These are phyloP conservation scores for Heterobasidion irregulare DNA, from an alignment of 1,284 basidiomycete species.

Conservation along the genomic window DNA sequence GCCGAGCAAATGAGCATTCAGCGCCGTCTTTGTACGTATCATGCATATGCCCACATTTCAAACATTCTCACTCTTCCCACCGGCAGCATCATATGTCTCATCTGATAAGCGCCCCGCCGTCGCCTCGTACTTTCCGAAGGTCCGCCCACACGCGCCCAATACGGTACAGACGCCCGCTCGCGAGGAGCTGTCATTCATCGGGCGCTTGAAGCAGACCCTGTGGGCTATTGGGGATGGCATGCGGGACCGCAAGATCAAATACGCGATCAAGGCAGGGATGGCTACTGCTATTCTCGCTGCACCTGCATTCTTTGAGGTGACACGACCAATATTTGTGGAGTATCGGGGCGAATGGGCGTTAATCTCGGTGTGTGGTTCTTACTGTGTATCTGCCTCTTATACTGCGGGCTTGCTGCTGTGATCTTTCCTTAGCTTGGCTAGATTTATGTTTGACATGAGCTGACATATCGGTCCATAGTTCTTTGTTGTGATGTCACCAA, in stretches of 20 bases:
- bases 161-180: conserved; percentile 74
- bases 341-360: conserved; percentile 93
- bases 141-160: conserved; percentile 74
- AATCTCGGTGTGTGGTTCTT: conserved; percentile 61
- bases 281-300: conserved; percentile 74
- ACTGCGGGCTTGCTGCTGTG: background rate
- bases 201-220: conserved; percentile 55
- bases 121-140: conserved; percentile 74
- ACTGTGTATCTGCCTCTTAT: background rate
- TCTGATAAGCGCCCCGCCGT: conserved; percentile 42
- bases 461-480: conserved; percentile 35
- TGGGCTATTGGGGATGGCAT: conserved; percentile 75
- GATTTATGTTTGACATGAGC: background rate
- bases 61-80: background rate
- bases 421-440: background rate
- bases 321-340: conserved; percentile 70
- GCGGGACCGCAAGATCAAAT: conserved; percentile 73
- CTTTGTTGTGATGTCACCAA: conserved; percentile 85
- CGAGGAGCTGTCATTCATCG: conserved; percentile 46
- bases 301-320: conserved; percentile 79
- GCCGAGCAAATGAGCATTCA: background rate
- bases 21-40: background rate
- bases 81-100: conserved; percentile 17
- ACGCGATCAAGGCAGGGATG: conserved; percentile 84
- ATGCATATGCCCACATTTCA: background rate